Percentiles rank a stretch among this genome's conserved stretches.
These are phyloP conservation scores for Solanum neorickii DNA, from an alignment of 257 asterid species.

Conservation along the genomic window DNA sequence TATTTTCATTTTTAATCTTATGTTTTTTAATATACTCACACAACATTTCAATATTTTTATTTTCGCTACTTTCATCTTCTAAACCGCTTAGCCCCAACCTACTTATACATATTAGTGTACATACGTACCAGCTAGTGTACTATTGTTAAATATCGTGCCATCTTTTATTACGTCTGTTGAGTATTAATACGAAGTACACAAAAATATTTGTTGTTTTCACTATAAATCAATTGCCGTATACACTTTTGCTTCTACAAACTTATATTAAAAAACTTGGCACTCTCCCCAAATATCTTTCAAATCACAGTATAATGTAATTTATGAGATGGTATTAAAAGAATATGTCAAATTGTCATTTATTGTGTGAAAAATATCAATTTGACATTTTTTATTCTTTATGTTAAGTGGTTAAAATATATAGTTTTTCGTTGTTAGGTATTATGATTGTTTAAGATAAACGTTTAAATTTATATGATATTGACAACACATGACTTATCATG, in stretches of 20 bases:
- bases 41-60: neutral
- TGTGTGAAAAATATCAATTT: neutral
- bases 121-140: neutral
- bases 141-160: neutral
- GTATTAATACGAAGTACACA: neutral
- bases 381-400: neutral
- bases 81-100: neutral
- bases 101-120: neutral
- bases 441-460: neutral
- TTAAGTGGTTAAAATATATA: neutral
- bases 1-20: fast-evolving
- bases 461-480: neutral
- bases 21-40: fast-evolving
- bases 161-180: neutral
- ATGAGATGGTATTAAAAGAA: neutral
- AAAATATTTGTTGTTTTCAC: neutral
- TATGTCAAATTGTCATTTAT: no score
- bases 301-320: neutral
- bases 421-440: fast-evolving
- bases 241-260: neutral
- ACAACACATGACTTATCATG: neutral
- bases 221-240: neutral
- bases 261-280: neutral
- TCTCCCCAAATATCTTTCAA: neutral
- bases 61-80: neutral